phyloP scores from a whole-genome alignment of 192 early-diverging fungal genomes.

The Coemansia furcata region DNA sequence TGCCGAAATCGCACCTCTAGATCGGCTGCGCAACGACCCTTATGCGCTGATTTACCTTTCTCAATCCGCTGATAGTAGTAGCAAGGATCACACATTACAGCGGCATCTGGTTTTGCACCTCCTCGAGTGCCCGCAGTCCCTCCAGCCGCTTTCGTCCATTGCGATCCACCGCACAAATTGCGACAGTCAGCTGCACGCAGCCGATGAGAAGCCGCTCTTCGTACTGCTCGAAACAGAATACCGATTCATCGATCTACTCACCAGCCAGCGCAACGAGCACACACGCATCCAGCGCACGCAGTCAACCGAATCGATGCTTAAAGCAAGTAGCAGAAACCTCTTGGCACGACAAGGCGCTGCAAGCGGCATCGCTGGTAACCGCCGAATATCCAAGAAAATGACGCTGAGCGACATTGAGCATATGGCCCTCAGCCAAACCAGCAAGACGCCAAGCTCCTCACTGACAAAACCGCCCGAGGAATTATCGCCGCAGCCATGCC shows the following conservation, averaged over 20 bases:
- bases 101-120: slow-evolving; percentile 31
- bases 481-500: background rate
- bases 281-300: slow-evolving; percentile 37
- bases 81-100: background rate
- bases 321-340: background rate
- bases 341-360: slow-evolving; percentile 7
- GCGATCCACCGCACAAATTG: background rate
- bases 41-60: slow-evolving; percentile 27
- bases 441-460: background rate
- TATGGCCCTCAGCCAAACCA: slow-evolving; percentile 6
- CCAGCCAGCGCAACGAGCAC: slow-evolving; percentile 12
- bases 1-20: background rate
- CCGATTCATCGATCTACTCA: slow-evolving; percentile 26
- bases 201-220: background rate
- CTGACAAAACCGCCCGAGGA: background rate
- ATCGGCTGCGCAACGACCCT: slow-evolving; percentile 1
- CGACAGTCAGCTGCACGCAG: background rate
- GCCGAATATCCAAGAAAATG: slow-evolving; percentile 20
- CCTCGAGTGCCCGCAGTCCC: slow-evolving; percentile 9
- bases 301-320: slow-evolving; percentile 28
- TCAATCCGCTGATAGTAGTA: background rate
- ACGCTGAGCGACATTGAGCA: slow-evolving; percentile 47
- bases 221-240: slow-evolving; percentile 8
- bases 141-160: slow-evolving; percentile 6
- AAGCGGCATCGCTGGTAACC: background rate